Base-by-base conservation (phyloP, 345 rosid species). In the Diplotaxis tenuifolia region DNA sequence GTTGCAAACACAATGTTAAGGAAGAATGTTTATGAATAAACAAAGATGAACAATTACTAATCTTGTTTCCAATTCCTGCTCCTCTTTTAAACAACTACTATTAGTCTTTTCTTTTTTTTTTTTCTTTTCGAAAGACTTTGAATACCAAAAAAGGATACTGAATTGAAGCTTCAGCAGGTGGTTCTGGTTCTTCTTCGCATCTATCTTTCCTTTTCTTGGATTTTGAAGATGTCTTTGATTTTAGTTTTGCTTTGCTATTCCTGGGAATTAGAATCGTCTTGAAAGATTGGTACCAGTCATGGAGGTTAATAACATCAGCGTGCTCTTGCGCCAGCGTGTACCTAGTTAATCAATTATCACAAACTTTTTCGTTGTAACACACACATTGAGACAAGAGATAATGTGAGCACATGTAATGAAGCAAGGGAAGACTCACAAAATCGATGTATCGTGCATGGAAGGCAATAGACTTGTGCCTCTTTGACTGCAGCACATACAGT, bases 281-380 rank as follows among this genome's bases (percentile, higher is more conserved):
- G 80, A 92, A 95, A 56, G 96, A 87, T 72, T 87, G 90, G 62
- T 92, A 90, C 99, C 97, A 95, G 76, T 92, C 99, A 60, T 92
- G 91, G 23, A 95, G 84, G 79, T 95, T 95, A 53, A 92, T 82
- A 75, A 87, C 85, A 82, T 92, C 97, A 0, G 93, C 92, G 62
- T 95, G 97, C 83, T 92, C 97, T 80, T 88, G 96, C 61, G 88
- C 86, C 21, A 92, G 84, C 5, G 70, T 78, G 75, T 89, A 92
- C 92, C 99, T 95, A 25, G 0, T 54, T 7, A 22, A 38, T 20
- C 53, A 74, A 20, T n/a, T 32, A 52, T 52, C 62, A 70, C 25
- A 67, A 22, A 28, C 21, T 45, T 62, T 45, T 52, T 52, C 7
- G 20, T 70, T 79, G 49, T n/a, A 63, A 34, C 32, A 71, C 28